phyloP scores from a whole-genome alignment of 768 basidiomycete species.

The Hebeloma cylindrosporum region DNA sequence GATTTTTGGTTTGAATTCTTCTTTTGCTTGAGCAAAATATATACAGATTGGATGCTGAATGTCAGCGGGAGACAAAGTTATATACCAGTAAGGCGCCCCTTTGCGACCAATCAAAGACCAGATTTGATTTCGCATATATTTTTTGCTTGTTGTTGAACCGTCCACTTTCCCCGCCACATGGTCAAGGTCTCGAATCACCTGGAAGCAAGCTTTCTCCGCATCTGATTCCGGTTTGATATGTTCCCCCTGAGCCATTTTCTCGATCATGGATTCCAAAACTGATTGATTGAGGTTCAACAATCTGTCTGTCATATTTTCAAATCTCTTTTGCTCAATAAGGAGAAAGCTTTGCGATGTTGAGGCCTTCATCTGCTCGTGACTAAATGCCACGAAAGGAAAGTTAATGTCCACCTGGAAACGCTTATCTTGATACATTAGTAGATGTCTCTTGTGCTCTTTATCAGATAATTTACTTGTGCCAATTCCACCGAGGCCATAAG shows the following conservation, averaged over 20 bases:
- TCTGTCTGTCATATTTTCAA: constrained; percentile 24
- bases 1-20: constrained; percentile 15
- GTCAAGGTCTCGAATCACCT: constrained; percentile 26
- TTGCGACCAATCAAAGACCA: constrained; percentile 27
- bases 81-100: constrained; percentile 29
- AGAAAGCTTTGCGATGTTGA: constrained; percentile 26
- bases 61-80: constrained; percentile 33
- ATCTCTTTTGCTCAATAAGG: constrained; percentile 19
- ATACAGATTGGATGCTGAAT: constrained; percentile 25
- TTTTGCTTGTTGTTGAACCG: constrained; percentile 25
- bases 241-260: constrained; percentile 25
- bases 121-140: constrained; percentile 29
- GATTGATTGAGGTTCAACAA: constrained; percentile 23
- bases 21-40: constrained; percentile 21
- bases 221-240: constrained; percentile 19
- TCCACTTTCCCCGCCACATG: constrained; percentile 19
- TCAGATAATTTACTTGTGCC: constrained; percentile 18
- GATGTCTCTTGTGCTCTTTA: constrained; percentile 24
- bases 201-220: constrained; percentile 21
- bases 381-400: constrained; percentile 40
- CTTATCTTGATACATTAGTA: constrained; percentile 41
- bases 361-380: constrained; percentile 37
- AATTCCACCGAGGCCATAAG: constrained; percentile 36
- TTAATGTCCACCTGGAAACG: constrained; percentile 35
- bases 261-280: constrained; percentile 19